Percentiles rank a stretch among this genome's conserved stretches.
These are phyloP conservation scores for Xerocomellus intermedius DNA, from an alignment of 768 basidiomycete species.

Conservation along the genomic window DNA sequence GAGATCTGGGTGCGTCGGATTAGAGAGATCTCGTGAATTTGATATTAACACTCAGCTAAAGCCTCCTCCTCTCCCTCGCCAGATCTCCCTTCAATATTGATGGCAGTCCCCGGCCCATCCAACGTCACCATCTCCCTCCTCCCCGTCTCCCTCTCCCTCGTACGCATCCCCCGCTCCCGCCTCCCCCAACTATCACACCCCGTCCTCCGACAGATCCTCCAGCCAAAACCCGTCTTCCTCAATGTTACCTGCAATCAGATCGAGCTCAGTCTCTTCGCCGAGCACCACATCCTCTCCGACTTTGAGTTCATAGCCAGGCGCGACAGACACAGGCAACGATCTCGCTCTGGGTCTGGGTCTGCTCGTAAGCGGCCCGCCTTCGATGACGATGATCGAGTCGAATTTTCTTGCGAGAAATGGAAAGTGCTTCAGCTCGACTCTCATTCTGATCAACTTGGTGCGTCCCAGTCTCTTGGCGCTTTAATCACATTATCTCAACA, in stretches of 20 bases:
- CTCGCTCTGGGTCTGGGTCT: conserved; percentile 39
- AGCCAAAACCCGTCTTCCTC: conserved; percentile 64
- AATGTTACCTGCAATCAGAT: conserved; percentile 78
- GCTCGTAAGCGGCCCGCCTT: conserved; percentile 23
- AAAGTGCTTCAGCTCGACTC: conserved; percentile 80
- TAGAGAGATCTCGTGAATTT: too few relatives aligned
- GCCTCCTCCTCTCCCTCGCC: conserved; percentile 10
- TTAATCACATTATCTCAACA: conserved; percentile 3
- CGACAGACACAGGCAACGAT: conserved; percentile 49
- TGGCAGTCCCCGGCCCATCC: conserved; percentile 25
- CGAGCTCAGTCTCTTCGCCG: conserved; percentile 74
- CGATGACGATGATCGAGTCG: conserved; percentile 48
- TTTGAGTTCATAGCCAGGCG: conserved; percentile 61
- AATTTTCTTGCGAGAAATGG: conserved; percentile 75
- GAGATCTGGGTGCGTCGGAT: not conserved
- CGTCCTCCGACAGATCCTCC: conserved; percentile 67
- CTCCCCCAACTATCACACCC: conserved; percentile 56
- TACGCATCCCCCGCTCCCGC: conserved; percentile 72
- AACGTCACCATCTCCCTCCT: conserved; percentile 66
- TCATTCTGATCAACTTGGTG: conserved; percentile 69
- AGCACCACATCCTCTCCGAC: conserved; percentile 52
- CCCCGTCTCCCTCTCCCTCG: conserved; percentile 67
- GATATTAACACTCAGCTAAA: conserved; percentile 9
- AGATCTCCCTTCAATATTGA: conserved; percentile 16
- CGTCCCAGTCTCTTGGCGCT: conserved; percentile 18